Percentiles rank a stretch among this genome's conserved stretches.
phyloP scores from a whole-genome alignment of 805 yeast genomes.

The Nakazawaea ambrosiae region DNA sequence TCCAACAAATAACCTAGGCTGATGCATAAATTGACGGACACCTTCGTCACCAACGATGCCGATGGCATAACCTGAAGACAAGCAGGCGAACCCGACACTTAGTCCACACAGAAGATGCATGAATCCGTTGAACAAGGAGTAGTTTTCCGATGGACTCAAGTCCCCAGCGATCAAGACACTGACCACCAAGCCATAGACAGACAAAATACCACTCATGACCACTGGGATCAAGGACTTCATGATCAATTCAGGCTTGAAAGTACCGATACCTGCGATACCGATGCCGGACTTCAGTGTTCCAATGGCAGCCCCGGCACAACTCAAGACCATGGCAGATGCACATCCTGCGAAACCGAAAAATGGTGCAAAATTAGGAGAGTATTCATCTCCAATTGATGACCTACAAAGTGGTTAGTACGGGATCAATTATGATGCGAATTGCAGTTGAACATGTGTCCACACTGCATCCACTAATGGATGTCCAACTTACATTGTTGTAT shows the following conservation, averaged over 20 bases:
- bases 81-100: slow-evolving; percentile 92
- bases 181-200: slow-evolving; percentile 95
- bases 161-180: slow-evolving; percentile 93
- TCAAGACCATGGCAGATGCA: slow-evolving; percentile 83
- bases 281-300: slow-evolving; percentile 98
- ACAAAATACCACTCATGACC: slow-evolving; percentile 95
- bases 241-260: slow-evolving; percentile 93
- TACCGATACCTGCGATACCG: slow-evolving; percentile 97
- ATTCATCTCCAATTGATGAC: slow-evolving; percentile 39
- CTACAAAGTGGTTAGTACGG: no score
- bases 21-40: slow-evolving; percentile 97
- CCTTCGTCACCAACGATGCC: slow-evolving; percentile 99
- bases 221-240: slow-evolving; percentile 96
- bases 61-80: slow-evolving; percentile 96
- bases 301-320: slow-evolving; percentile 97
- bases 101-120: slow-evolving; percentile 97
- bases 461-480: no score
- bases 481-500: no score
- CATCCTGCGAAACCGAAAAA: slow-evolving; percentile 98
- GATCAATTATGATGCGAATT: no score
- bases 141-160: slow-evolving; percentile 67
- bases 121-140: slow-evolving; percentile 91
- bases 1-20: slow-evolving; percentile 97
- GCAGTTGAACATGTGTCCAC: no score
- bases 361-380: slow-evolving; percentile 89